Conservation (phyloP, 1,139 yeast genomes). For the Candida sanyaensis region DNA sequence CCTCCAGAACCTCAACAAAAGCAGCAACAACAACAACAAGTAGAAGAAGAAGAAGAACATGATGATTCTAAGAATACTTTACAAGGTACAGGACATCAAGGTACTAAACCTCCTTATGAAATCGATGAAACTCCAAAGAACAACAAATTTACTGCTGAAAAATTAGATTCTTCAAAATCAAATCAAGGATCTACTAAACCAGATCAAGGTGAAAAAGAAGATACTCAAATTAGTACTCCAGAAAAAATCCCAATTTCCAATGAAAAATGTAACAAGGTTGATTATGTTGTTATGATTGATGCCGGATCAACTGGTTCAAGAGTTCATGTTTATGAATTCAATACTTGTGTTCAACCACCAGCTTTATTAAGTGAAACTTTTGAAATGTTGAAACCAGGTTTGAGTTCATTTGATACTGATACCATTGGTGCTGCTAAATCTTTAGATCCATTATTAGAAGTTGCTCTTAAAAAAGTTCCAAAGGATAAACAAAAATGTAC, state of each 20-base stretch:
- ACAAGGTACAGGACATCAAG: constrained; percentile 35
- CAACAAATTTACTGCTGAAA: constrained; percentile 27
- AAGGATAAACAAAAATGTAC: constrained; percentile 71
- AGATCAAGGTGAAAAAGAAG: constrained; percentile 1
- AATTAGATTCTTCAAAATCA: constrained; percentile 13
- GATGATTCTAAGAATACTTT: constrained; percentile 32
- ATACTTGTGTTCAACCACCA: constrained; percentile 84
- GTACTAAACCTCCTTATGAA: constrained; percentile 38
- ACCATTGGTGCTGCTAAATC: constrained; percentile 84
- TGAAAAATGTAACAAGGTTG: constrained; percentile 30
- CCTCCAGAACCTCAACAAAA: constrained; percentile 3
- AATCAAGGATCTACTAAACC: background rate
- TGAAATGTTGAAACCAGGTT: constrained; percentile 90
- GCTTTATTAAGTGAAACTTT: constrained; percentile 74
- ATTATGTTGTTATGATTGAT: constrained; percentile 83
- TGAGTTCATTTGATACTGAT: constrained; percentile 82
- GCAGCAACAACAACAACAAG: no score
- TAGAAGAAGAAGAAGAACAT: constrained; percentile 15
- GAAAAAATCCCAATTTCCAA: constrained; percentile 1
- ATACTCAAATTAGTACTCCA: constrained; percentile 5
- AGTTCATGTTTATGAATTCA: constrained; percentile 89
- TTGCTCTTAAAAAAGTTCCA: constrained; percentile 80
- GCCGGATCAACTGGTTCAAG: constrained; percentile 98
- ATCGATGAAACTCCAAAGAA: constrained; percentile 11
- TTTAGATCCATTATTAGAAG: constrained; percentile 73